phyloP scores from a whole-genome alignment of 2,329 filamentous ascomycete species.

The Lachnellula suecica region DNA sequence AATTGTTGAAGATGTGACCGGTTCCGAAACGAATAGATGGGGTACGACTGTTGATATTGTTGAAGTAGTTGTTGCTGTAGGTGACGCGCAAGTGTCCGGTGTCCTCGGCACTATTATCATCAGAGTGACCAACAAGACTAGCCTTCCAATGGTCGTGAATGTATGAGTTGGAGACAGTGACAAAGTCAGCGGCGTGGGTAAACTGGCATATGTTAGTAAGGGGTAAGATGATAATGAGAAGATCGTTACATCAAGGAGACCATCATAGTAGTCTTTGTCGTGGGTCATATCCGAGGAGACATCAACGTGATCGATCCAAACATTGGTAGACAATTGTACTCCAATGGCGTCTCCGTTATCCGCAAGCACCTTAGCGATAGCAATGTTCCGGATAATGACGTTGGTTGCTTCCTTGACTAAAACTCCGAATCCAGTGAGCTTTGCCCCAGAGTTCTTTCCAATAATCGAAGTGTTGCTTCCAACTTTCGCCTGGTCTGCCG shows the following conservation, averaged over 20 bases:
- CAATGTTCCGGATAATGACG: constrained; percentile 63
- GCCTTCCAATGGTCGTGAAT: constrained; percentile 62
- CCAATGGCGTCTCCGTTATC: constrained; percentile 58
- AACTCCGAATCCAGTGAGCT: constrained; percentile 19
- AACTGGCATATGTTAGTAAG: constrained; percentile 25
- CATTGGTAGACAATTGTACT: constrained; percentile 55
- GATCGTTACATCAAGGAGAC: constrained; percentile 52
- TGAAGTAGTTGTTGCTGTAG: constrained; percentile 66
- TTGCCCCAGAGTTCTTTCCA: constrained; percentile 37
- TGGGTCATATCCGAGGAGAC: constrained; percentile 43
- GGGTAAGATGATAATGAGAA: not conserved
- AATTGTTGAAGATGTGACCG: constrained; percentile 59
- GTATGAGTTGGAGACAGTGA: constrained; percentile 52
- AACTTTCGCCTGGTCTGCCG: constrained; percentile 42
- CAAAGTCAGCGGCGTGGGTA: constrained; percentile 61
- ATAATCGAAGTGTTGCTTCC: constrained; percentile 52
- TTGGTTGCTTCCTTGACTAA: constrained; percentile 53
- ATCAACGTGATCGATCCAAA: constrained; percentile 64
- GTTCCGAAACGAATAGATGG: constrained; percentile 67
- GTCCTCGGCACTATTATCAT: constrained; percentile 58
- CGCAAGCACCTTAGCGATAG: constrained; percentile 56
- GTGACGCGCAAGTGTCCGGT: constrained; percentile 62
- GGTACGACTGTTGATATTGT: constrained; percentile 61
- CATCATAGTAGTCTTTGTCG: constrained; percentile 71
- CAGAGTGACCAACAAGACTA: constrained; percentile 57